Evolutionary conservation across 2,329 filamentous ascomycete species (phyloP).

Genomic region (Coccinonectria pachysandricola): DNA sequence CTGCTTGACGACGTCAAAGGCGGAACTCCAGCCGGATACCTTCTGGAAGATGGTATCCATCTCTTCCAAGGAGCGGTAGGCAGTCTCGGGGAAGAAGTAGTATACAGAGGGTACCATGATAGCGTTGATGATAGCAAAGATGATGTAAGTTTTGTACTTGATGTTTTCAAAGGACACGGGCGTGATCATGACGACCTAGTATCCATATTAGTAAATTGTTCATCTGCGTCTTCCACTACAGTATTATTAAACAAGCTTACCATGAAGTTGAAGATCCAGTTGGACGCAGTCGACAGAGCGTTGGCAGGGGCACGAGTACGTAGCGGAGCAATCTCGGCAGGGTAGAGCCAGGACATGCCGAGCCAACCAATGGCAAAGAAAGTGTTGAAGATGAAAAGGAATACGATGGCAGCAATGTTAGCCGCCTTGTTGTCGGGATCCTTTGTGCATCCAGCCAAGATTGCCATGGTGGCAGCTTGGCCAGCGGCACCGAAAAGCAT

Average conservation of each 20-base stretch:
- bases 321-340: conserved; percentile 56
- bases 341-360: conserved; percentile 53
- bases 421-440: conserved; percentile 36
- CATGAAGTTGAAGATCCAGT: conserved; percentile 55
- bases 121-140: conserved; percentile 57
- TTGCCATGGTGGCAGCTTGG: conserved; percentile 54
- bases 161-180: conserved; percentile 49
- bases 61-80: conserved; percentile 53
- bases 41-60: conserved; percentile 57
- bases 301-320: conserved; percentile 54
- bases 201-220: neutral
- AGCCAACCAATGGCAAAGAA: conserved; percentile 52
- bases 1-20: conserved; percentile 26
- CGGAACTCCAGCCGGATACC: conserved; percentile 31
- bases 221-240: neutral
- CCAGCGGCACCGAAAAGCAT: conserved; percentile 61
- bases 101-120: conserved; percentile 47
- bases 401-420: conserved; percentile 53
- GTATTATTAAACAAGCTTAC: conserved; percentile 16
- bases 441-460: conserved; percentile 47
- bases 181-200: conserved; percentile 51
- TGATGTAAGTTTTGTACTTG: conserved; percentile 49
- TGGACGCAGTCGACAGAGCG: conserved; percentile 42
- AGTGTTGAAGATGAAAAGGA: conserved; percentile 52
- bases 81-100: conserved; percentile 57